Evolutionary conservation across 2,329 filamentous ascomycete genomes (phyloP), one percentile per base, ranked within the genome.

Genomic region (Lecanosticta acicola): DNA sequence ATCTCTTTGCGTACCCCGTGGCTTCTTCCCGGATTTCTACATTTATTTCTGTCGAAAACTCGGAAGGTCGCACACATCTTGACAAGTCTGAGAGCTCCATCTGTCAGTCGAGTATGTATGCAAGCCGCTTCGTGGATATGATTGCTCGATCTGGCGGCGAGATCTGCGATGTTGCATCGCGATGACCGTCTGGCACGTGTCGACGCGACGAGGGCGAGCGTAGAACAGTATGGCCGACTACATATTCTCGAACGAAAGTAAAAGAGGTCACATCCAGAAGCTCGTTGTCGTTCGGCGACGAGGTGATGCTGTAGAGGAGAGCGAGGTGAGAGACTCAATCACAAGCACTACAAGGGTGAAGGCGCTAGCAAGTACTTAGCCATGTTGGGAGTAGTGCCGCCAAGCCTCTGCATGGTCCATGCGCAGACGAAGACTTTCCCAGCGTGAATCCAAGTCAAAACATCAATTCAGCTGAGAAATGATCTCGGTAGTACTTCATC

Each of bases 81-180:
- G 4, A 11, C 5, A 41, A 9, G 14, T n/a, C 11, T n/a, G 39
- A 16, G 21, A 41, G 21, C 8, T 26, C 39, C n/a, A 41, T 41
- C 32, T 32, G 16, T 8, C 39, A 4, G 3, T 41, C 39, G 4
- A 26, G 39, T 14, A 26, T 41, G 13, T 32, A 21, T 41, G 13
- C 32, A 21, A 17, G 39, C 24, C 21, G 32, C 16, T 19, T 41
- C 39, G 14, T 41, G 32, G 3, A 41, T 32, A n/a, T 41, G 18
- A 14, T 41, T 41, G 7, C 39, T 5, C 11, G 32, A 17, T 18
- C 32, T 26, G n/a, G 39, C 39, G 9, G 39, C 21, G 8, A 41
- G 24, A 16, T 41, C 39, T 14, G 39, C 13, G 32, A 41, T 11
- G 39, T 20, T 13, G 11, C 39, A 21, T 41, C 39, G 39, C 18